Base-by-base conservation (phyloP, 1,284 basidiomycete species). In the Microbotryum lychnidis-dioicae region DNA sequence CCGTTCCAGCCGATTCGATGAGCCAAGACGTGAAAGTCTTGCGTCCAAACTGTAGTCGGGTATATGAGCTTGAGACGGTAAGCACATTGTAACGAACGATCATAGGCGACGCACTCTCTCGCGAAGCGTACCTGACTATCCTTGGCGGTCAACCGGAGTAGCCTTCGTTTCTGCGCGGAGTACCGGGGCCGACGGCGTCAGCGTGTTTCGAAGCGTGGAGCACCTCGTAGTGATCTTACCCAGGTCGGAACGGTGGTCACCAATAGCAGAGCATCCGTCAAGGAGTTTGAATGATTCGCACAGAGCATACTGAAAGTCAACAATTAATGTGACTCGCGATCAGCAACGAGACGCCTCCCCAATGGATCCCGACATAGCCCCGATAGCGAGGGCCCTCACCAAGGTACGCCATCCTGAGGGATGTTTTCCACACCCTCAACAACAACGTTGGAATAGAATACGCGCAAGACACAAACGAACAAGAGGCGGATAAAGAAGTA, bases 401-500 rank as follows among this genome's bases (percentile, higher is more conserved):
- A 89, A 67, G 88, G 85, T 58, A 79, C 76, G 4, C 89, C 88
- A 27, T 81, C 83, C 66, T 78, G 74, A 25, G 87, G 87, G 57
- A 91, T 83, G 51, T 83, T 75, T 52, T 87, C 78, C 2, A 79
- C 77, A 71, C 87, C 87, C 74, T 91, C 88, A 21, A 91, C 81
- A n/a, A 91, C 87, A 60, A 91, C 89, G 12, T 85, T 83, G 2
- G 87, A 87, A 74, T 91, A 91, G 77, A 91, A 91, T 66, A 90
- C 87, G 73, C 87, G 87, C 70, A 91, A 82, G 2, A 89, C 87
- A 67, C 88, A 85, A 68, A 81, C 81, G 74, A 87, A 88, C 27
- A 87, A 77, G 31, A 31, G 54, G 20, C 61, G 52, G 56, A 67
- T 65, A 8, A 58, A 29, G 20, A 67, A 46, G 56, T 67, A 69